Evolutionary conservation across 2,329 filamentous ascomycete genomes (phyloP).

Genomic region (Epichloe sibirici): DNA sequence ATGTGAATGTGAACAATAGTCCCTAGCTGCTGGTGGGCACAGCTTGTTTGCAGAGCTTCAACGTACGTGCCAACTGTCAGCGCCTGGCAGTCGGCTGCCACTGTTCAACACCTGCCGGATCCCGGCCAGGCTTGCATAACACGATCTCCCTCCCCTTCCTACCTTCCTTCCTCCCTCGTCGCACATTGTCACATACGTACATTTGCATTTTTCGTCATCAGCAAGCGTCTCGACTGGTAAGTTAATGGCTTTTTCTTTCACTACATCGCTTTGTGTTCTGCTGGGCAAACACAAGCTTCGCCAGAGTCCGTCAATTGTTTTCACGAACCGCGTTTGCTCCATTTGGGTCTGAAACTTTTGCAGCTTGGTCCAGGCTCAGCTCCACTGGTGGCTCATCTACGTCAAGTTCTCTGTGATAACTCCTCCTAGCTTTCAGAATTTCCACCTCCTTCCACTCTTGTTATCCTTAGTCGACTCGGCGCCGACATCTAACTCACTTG

Average conservation of each 20-base stretch:
- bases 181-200: not conserved
- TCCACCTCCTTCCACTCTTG: too few species aligned
- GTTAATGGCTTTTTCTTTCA: not conserved
- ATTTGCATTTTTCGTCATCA: not conserved
- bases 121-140: not conserved
- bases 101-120: not conserved
- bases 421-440: too few species aligned
- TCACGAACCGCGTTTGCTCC: too few species aligned
- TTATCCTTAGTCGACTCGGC: not conserved
- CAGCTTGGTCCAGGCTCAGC: too few species aligned
- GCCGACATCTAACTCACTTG: not conserved
- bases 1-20: too few species aligned
- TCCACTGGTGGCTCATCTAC: too few species aligned
- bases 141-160: slow-evolving; percentile 1
- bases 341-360: too few species aligned
- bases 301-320: too few species aligned
- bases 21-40: too few species aligned
- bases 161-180: not conserved
- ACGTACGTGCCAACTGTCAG: not conserved
- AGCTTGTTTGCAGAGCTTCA: not conserved
- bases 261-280: too few species aligned
- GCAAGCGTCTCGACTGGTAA: not conserved
- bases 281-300: too few species aligned
- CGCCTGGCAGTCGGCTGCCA: not conserved
- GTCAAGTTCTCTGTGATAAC: too few species aligned